Percentiles rank a stretch among this genome's conserved stretches.
Evolutionary conservation across 208 protist species (phyloP).

Genomic region (Angomonas ambiguus): DNA sequence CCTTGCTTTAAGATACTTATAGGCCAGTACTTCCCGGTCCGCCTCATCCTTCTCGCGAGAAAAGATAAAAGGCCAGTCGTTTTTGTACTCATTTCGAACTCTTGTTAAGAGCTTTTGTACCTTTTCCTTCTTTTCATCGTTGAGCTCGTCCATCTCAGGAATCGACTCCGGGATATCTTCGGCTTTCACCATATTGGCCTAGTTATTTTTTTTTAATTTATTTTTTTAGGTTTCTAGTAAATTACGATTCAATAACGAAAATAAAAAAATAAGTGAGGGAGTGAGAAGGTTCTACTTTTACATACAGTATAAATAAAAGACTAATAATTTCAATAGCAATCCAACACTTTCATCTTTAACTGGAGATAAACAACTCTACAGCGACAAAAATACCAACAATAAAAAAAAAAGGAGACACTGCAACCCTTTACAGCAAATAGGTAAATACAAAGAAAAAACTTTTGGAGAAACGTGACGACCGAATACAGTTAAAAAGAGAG

Average conservation of each 20-base stretch:
- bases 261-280: conserved; percentile 7
- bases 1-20: conserved; percentile 61
- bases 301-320: neutral
- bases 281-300: neutral
- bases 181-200: conserved; percentile 32
- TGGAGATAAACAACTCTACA: neutral
- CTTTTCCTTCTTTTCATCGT: conserved; percentile 18
- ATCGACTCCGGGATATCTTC: conserved; percentile 33
- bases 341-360: neutral
- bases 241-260: neutral
- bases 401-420: too few species aligned
- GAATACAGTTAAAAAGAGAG: neutral
- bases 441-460: too few species aligned
- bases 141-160: conserved; percentile 48
- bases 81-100: conserved; percentile 21
- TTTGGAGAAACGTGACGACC: too few species aligned
- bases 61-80: conserved; percentile 30
- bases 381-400: neutral
- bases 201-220: conserved; percentile 3
- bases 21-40: conserved; percentile 40
- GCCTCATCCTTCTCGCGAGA: conserved; percentile 22
- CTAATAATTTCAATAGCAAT: neutral
- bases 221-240: neutral
- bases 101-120: conserved; percentile 29
- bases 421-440: too few species aligned